phyloP scores from a whole-genome alignment of 139 green algal species.

The Pleodorina starrii region DNA sequence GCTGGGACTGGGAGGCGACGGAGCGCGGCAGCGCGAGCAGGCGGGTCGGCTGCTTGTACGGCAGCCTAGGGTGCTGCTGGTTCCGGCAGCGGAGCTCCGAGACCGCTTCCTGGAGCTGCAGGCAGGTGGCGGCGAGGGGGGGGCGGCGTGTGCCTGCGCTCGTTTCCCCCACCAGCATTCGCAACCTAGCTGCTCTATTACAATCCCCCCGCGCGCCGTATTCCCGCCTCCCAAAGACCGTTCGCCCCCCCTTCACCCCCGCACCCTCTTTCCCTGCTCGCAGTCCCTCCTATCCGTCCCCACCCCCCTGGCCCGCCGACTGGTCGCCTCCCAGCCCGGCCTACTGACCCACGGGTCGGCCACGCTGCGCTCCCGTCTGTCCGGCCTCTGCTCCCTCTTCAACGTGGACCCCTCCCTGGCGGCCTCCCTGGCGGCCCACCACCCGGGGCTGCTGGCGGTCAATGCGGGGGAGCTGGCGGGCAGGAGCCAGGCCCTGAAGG shows the following conservation, averaged over 20 bases:
- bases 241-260: too few species aligned
- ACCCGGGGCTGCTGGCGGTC: conserved; percentile 13
- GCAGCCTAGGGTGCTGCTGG: conserved; percentile 21
- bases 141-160: too few species aligned
- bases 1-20: background rate
- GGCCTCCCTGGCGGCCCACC: background rate
- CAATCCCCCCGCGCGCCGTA: too few species aligned
- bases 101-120: conserved; percentile 33
- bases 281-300: conserved; percentile 16
- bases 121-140: background rate
- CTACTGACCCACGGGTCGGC: background rate
- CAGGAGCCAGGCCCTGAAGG: background rate
- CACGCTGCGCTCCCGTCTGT: background rate
- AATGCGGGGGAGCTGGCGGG: background rate
- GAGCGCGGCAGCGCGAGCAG: background rate
- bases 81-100: conserved; percentile 30
- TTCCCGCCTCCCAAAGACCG: too few species aligned
- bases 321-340: background rate
- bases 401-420: conserved; percentile 28
- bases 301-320: background rate
- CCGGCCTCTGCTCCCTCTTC: background rate
- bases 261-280: background rate
- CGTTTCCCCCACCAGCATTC: too few species aligned
- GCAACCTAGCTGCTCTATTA: too few species aligned
- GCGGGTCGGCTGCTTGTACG: background rate